Base-by-base conservation (phyloP, 2,329 filamentous ascomycete species). In the Epichloe festucae region DNA sequence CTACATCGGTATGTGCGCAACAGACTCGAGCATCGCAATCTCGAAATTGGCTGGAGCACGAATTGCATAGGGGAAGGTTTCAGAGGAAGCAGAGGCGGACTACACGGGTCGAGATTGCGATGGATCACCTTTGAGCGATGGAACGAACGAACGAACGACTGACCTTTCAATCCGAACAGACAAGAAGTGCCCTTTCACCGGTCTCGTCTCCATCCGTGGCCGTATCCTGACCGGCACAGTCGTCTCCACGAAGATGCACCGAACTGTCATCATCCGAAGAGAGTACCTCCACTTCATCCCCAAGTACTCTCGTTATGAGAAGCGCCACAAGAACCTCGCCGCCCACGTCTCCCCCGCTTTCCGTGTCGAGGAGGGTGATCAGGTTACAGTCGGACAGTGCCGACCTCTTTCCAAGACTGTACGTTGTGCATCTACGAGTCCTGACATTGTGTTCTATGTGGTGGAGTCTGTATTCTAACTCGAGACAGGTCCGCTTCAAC, bases 171-270 rank as follows among this genome's bases (percentile, higher is more conserved):
- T 49, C 46, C 27, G 12, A 56, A 67, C 70, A 95, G 93, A 98
- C 86, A 98, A 98, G 89, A 98, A 98, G 84, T 98, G 93, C 87
- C 93, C 93, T 65, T 98, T 98, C 86, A 95, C 89, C 66, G 94
- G 94, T 73, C 81, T 91, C 74, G 90, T 98, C 74, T 97, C 93
- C 63, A 98, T 98, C 81, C 93, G 93, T 80, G 93, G 93, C 76
- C 91, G 93, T 91, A 98, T 98, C 83, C 82, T 98, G 64, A 97
- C 91, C 73, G 93, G 93, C 70, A 96, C 89, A 72, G 93, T 98
- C 70, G 87, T 97, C 71, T 97, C 91, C 68, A 98, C 93, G 78
- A 98, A 98, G 88, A 98, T 98, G 93, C 93, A 98, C 87, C 88
- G 93, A 78, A 98, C 93, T 68, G 79, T 97, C 73, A 86, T 98